Evolutionary conservation across 2,329 filamentous ascomycete species (phyloP).

Genomic region (Neoascochyta sp.): DNA sequence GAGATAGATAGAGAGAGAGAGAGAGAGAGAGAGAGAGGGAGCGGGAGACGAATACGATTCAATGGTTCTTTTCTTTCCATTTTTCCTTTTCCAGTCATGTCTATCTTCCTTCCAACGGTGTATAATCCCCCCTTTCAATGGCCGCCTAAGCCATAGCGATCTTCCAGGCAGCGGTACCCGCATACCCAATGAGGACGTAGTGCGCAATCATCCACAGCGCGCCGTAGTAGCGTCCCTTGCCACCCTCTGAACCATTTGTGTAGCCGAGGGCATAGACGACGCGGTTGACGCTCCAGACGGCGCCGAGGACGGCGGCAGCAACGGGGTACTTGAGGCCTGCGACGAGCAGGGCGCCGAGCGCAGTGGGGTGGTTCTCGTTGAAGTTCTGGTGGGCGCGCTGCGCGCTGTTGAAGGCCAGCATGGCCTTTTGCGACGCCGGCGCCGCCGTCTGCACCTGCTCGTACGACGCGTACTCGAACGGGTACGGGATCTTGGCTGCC

Average conservation of each 20-base stretch:
- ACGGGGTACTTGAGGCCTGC: conserved; percentile 54
- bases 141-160: conserved; percentile 15
- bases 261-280: conserved; percentile 49
- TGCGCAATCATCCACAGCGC: conserved; percentile 32
- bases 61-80: too few species aligned
- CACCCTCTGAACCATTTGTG: conserved; percentile 38
- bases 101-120: too few species aligned
- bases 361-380: conserved; percentile 55
- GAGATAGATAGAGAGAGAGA: too few species aligned
- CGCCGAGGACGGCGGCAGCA: conserved; percentile 45
- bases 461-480: conserved; percentile 56
- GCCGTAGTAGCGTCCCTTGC: conserved; percentile 45
- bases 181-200: conserved; percentile 26
- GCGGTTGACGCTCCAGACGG: conserved; percentile 51
- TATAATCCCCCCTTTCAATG: conserved; percentile 16
- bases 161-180: conserved; percentile 25
- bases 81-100: too few species aligned
- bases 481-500: conserved; percentile 53
- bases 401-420: conserved; percentile 46
- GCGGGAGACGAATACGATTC: too few species aligned
- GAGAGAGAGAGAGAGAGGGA: too few species aligned
- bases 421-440: conserved; percentile 40
- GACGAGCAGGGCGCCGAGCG: conserved; percentile 51
- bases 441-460: conserved; percentile 48
- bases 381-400: conserved; percentile 54